These are phyloP conservation scores for Haplographium delicatum DNA, from an alignment of 495 filamentous ascomycete species.

Conservation along the genomic window DNA sequence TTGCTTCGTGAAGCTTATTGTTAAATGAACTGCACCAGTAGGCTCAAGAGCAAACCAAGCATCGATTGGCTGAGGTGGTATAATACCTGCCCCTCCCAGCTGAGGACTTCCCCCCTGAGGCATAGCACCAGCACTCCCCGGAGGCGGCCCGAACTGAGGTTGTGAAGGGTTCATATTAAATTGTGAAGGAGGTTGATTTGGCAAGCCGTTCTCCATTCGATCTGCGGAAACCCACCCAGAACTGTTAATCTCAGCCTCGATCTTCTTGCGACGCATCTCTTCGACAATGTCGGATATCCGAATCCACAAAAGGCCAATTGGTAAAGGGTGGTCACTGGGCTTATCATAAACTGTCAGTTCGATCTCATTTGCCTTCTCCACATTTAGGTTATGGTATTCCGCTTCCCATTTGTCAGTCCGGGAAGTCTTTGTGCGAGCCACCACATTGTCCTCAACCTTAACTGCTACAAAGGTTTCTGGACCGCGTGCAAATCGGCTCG, in stretches of 20 bases:
- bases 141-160: constrained; percentile 34
- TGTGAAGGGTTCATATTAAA: constrained; percentile 47
- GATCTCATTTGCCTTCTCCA: constrained; percentile 98
- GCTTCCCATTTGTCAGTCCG: constrained; percentile 86
- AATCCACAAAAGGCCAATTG: constrained; percentile 94
- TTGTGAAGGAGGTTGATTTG: constrained; percentile 41
- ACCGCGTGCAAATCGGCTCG: constrained; percentile 77
- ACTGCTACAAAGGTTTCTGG: constrained; percentile 93
- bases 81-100: constrained; percentile 27
- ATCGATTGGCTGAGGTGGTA: constrained; percentile 69
- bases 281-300: constrained; percentile 95
- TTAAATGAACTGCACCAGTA: constrained; percentile 80
- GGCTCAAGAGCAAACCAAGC: constrained; percentile 97
- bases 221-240: constrained; percentile 97
- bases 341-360: constrained; percentile 98
- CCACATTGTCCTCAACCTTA: constrained; percentile 91
- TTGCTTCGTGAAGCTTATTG: constrained; percentile 78
- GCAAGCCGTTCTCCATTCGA: constrained; percentile 64
- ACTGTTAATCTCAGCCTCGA: constrained; percentile 86
- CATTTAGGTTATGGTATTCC: constrained; percentile 82
- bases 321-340: constrained; percentile 74
- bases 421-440: constrained; percentile 82
- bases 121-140: constrained; percentile 20
- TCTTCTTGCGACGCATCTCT: constrained; percentile 94
- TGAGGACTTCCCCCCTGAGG: constrained; percentile 2